phyloP scores from a whole-genome alignment of 1,284 basidiomycete species.

The Pisolithus thermaeus region DNA sequence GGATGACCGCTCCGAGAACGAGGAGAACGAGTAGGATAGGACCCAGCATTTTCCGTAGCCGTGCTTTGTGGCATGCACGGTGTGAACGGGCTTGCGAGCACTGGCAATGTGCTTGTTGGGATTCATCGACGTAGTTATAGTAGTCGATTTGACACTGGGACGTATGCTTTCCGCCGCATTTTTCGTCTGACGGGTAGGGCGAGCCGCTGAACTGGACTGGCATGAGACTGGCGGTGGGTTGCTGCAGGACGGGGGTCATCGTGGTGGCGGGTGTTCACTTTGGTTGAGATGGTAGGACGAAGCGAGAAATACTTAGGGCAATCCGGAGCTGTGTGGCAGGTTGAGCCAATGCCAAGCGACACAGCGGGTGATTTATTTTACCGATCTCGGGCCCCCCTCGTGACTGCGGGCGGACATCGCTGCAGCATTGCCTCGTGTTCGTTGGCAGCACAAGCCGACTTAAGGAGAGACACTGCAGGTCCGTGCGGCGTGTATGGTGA shows the following conservation, averaged over 20 bases:
- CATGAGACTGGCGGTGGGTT: constrained; percentile 23
- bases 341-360: no score
- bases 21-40: constrained; percentile 29
- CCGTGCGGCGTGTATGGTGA: no score
- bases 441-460: no score
- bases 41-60: constrained; percentile 31
- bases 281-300: constrained; percentile 5
- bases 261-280: constrained; percentile 10
- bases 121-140: constrained; percentile 16
- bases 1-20: constrained; percentile 25
- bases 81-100: constrained; percentile 22
- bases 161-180: neutral
- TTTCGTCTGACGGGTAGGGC: constrained; percentile 9
- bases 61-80: constrained; percentile 32
- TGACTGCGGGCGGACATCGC: no score
- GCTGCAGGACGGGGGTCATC: constrained; percentile 23
- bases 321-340: neutral
- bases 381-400: no score
- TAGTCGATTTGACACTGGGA: constrained; percentile 19
- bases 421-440: no score
- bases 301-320: constrained; percentile 1
- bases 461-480: no score
- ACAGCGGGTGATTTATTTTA: no score
- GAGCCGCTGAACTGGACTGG: constrained; percentile 7
- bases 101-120: constrained; percentile 10